Evolutionary conservation across 208 protist species (phyloP).

Genomic region (Vickermania ingenoplastis): DNA sequence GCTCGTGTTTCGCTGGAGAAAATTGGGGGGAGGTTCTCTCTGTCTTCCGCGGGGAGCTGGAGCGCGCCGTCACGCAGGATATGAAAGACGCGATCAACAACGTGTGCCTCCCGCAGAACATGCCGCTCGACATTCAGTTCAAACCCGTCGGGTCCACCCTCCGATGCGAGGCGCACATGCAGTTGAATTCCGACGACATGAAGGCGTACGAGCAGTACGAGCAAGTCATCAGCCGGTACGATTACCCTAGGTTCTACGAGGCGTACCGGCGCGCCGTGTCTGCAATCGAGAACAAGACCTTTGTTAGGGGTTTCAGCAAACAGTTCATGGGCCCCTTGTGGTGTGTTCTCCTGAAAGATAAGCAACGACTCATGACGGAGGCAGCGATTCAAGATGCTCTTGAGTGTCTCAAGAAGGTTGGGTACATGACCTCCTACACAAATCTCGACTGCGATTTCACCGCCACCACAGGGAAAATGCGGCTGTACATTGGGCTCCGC

Average conservation of each 20-base stretch:
- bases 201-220: background rate
- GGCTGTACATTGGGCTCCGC: background rate
- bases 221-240: background rate
- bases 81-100: background rate
- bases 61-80: background rate
- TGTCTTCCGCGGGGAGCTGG: background rate
- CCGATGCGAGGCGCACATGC: background rate
- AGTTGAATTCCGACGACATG: background rate
- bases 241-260: background rate
- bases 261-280: background rate
- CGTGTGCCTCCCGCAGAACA: background rate
- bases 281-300: background rate
- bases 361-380: background rate
- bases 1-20: background rate
- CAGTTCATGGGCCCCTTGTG: background rate
- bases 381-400: background rate
- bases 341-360: background rate
- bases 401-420: background rate
- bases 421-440: background rate
- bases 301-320: background rate
- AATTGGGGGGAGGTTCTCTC: background rate
- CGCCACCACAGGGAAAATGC: background rate
- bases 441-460: background rate
- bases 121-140: background rate
- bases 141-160: background rate